Percentiles rank a stretch among this genome's conserved stretches.
Evolutionary conservation across 1,284 basidiomycete genomes (phyloP).

Genomic region (Termitomyces sp.): DNA sequence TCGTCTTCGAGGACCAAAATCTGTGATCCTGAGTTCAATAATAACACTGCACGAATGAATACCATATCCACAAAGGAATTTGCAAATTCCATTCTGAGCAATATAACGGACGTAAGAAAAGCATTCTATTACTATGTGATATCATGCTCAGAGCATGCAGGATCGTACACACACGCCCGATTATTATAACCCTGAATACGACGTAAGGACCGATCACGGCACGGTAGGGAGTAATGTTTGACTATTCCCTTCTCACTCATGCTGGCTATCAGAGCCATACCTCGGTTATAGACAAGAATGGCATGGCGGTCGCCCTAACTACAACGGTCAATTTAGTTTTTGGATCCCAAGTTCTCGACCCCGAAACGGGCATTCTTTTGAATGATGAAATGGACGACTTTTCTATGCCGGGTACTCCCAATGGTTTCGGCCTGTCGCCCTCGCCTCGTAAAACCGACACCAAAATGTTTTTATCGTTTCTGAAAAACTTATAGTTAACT

Average conservation of each 20-base stretch:
- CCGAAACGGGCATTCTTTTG: conserved; percentile 80
- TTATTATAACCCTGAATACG: conserved; percentile 84
- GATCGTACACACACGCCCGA: conserved; percentile 72
- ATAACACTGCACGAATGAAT: conserved; percentile 51
- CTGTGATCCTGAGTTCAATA: conserved; percentile 67
- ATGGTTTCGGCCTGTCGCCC: conserved; percentile 80
- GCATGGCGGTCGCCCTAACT: conserved; percentile 83
- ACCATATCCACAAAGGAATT: conserved; percentile 73
- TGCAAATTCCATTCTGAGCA: conserved; percentile 53
- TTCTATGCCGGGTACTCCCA: conserved; percentile 74
- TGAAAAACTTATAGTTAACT: conserved; percentile 58
- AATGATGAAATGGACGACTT: conserved; percentile 97
- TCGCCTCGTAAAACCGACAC: conserved; percentile 58
- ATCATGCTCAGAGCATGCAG: conserved; percentile 33
- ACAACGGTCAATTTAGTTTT: conserved; percentile 87
- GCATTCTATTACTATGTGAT: not conserved
- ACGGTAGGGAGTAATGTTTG: conserved; percentile 48
- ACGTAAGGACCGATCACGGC: conserved; percentile 77
- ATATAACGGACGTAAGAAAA: conserved; percentile 73
- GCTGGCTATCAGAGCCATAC: conserved; percentile 61
- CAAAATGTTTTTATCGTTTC: not conserved
- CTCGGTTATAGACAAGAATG: conserved; percentile 75
- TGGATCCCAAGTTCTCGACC: conserved; percentile 82
- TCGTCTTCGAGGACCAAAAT: conserved; percentile 62
- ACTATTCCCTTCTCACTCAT: not conserved